phyloP scores from a whole-genome alignment of 169 alveolate species.

The Plasmodium billcollinsi region DNA sequence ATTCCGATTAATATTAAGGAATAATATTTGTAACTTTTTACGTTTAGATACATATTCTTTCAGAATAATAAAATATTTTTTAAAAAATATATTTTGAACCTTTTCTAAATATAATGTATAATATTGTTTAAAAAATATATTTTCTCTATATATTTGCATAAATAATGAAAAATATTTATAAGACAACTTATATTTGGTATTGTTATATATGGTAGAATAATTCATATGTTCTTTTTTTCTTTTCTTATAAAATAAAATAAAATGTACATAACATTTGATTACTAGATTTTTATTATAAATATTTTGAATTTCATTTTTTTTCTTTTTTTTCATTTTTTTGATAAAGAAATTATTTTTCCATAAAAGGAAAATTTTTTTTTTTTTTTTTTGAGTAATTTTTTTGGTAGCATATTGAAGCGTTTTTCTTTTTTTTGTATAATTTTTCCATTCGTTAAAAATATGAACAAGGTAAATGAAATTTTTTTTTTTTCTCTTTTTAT shows the following conservation, averaged over 20 bases:
- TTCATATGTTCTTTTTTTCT: slow-evolving; percentile 24
- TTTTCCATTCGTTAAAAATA: slow-evolving; percentile 65
- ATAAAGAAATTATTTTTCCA: slow-evolving; percentile 25
- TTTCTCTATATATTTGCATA: slow-evolving; percentile 23
- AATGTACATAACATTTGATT: slow-evolving; percentile 63
- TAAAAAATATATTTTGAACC: slow-evolving; percentile 1
- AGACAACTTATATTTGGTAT: not conserved
- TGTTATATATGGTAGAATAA: not conserved
- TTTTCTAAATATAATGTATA: slow-evolving; percentile 15
- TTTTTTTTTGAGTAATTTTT: slow-evolving; percentile 19
- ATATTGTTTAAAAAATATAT: slow-evolving; percentile 18
- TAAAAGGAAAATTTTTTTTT: slow-evolving; percentile 16
- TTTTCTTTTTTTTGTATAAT: slow-evolving; percentile 23
- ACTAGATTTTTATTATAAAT: slow-evolving; percentile 45
- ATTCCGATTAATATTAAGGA: not conserved
- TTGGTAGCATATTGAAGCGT: not conserved
- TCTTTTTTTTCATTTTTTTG: slow-evolving; percentile 21
- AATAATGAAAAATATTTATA: slow-evolving; percentile 21
- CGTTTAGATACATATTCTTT: not conserved
- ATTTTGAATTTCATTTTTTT: slow-evolving; percentile 47
- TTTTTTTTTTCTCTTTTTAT: slow-evolving; percentile 41
- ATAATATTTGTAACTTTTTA: not conserved
- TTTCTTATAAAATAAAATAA: slow-evolving; percentile 26
- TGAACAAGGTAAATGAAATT: slow-evolving; percentile 44
- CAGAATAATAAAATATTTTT: slow-evolving; percentile 21